Base-by-base conservation (phyloP, 2,329 filamentous ascomycete genomes). In the Colletotrichum sp. region DNA sequence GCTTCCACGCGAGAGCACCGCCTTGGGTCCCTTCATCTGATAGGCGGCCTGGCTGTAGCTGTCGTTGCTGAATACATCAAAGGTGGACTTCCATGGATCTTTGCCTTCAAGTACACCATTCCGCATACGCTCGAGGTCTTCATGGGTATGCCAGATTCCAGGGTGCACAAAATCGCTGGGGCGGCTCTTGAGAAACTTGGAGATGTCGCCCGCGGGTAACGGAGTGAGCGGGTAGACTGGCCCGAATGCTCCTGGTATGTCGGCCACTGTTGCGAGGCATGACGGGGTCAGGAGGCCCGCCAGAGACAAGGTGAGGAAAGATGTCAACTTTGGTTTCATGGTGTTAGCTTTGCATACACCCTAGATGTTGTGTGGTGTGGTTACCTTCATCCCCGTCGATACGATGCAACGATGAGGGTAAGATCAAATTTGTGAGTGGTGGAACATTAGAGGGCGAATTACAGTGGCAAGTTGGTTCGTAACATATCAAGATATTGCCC, bases 1-100 rank as follows among this genome's bases (percentile, higher is more conserved):
- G 6, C 64, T 7, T 1, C 85, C 84, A 2, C 85, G 81, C 7
- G 80, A 83, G 8, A 82, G 62, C 4, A 85, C 79, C 0, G 75
- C 61, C 8, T 82, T 78, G 3, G 84, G 85, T 0, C 80, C 80
- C 28, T 79, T 77, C 82, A 86, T 80, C 43, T 76, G 66, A 75
- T 85, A 81, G 13, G 61, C 25, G n/a, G 55, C 36, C 22, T 55
- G 64, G 52, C 70, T 70, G 61, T 62, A 76, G 61, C 60, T 70
- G 27, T 76, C 66, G 10, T 74, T 66, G 34, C 71, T 70, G 58
- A 76, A 73, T n/a, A 28, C 55, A 1, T 62, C 56, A 18, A 43
- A 74, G 12, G 70, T 66, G 25, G 70, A 62, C 12, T 58, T 69
- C 71, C 66, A 76, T 30, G 74, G 71, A 6, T 76, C 71, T 43